These are phyloP conservation scores for thale cress (Arabidopsis thaliana) DNA, from an alignment of 345 rosid genomes.

Conservation along the genomic window DNA sequence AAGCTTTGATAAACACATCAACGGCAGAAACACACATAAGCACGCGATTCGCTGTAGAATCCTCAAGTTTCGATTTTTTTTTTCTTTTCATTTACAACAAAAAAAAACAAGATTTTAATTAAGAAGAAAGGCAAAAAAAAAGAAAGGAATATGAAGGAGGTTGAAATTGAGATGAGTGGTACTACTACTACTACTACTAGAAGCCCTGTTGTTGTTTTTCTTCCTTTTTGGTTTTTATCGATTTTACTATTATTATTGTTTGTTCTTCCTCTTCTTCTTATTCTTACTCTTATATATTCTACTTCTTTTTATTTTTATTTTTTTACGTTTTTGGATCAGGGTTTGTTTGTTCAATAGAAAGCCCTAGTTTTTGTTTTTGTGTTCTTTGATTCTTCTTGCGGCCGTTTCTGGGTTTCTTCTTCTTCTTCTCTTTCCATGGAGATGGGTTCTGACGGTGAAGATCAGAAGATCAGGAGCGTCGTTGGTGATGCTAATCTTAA, in stretches of 20 bases:
- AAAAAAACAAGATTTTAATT: constrained; percentile 42
- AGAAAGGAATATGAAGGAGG: constrained; percentile 36
- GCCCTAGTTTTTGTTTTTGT: constrained; percentile 42
- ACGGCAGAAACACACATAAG: constrained; percentile 41
- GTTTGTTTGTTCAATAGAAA: constrained; percentile 36
- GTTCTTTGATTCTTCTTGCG: constrained; percentile 29
- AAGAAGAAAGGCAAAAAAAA: constrained; percentile 13
- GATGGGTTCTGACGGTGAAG: constrained; percentile 62
- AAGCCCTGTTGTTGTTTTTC: constrained; percentile 43
- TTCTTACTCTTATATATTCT: constrained; percentile 30
- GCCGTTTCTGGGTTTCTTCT: constrained; percentile 34
- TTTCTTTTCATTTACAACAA: background rate
- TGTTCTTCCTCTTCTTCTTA: constrained; percentile 19
- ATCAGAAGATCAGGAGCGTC: constrained; percentile 45
- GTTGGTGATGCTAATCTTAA: background rate
- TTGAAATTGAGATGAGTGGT: constrained; percentile 50
- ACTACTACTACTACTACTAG: background rate
- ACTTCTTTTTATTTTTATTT: constrained; percentile 36
- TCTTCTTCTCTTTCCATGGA: constrained; percentile 53
- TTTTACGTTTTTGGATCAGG: constrained; percentile 43
- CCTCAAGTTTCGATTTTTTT: constrained; percentile 36
- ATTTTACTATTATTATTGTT: constrained; percentile 48
- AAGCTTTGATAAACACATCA: constrained; percentile 45
- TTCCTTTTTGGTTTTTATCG: constrained; percentile 43
- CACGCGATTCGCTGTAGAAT: constrained; percentile 49